Base-by-base conservation (phyloP, 2,329 filamentous ascomycete species). In the Whalleya microplaca region DNA sequence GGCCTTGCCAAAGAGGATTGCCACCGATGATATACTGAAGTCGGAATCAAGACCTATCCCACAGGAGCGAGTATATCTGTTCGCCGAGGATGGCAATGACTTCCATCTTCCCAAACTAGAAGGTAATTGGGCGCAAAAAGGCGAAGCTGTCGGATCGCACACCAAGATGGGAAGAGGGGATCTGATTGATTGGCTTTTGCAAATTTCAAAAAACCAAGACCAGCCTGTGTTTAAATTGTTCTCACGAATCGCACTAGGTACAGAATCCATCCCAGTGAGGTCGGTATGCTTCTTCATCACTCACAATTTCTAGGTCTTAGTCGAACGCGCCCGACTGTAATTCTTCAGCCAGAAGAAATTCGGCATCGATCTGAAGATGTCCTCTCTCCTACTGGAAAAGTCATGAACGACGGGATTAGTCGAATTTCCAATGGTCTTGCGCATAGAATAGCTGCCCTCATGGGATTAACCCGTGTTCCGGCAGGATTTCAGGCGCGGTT, bases 401-500 rank as follows among this genome's bases (percentile, higher is more conserved):
- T 82, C 0, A 88, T 89, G 85, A 88, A 87, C 45, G 85, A 89
- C 52, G 86, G 90, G 0, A 88, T 90, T 44, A 84, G 80, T 0
- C 74, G 74, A 2, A 87, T 92, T 62, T 93, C 90, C 0, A 75
- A 77, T 3, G 80, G 76, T 1, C 79, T 90, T 2, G 86, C 84
- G 0, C 68, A 72, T 1, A 74, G 75, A 42, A 77, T 92, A 4
- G 78, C 81, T 21, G 67, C 77, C 0, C 58, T 59, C 0, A 76
- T 89, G 8, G 81, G 80, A 0, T 71, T 88, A 0, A 63, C 69
- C 0, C 77, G 82, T n/a, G 69, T 83, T 0, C 88, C 89, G 0
- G 83, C 83, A 32, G 86, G 81, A 0, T 86, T 88, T 45, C 90
- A 94, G 70, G 89, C 78, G 1, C 82, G 91, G 0, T 82, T 93